Evolutionary conservation across 257 asterid genomes (phyloP), one percentile per base, ranked within the genome.

Genomic region (Solanum ahanhuiri): DNA sequence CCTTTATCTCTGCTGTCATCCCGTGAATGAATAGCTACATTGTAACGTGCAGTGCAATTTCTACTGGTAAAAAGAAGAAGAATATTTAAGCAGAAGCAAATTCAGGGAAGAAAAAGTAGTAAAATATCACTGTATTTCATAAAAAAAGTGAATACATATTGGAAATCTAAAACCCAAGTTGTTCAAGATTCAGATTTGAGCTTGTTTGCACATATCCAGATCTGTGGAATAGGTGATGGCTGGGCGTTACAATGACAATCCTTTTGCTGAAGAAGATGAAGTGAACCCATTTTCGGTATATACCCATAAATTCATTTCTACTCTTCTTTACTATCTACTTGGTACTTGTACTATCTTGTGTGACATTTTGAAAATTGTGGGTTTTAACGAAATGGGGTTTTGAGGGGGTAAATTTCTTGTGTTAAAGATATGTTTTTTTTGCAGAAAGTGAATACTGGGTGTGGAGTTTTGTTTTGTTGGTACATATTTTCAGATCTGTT

Each of bases 211-310:
- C 76, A 70, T 70, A 18, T 79, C 9, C 84, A 81, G 84, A 81
- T 81, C 84, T 81, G 67, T 9, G 18, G 37, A 58, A 30, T 48
- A 48, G 17, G 17, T 17, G 30, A 96, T 96, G 99, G 97, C 95
- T 89, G 94, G 93, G 76, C 93, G 94, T 82, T 89, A 89, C 88
- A 95, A 95, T 87, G 89, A 95, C 67, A 95, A 96, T 90, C 98
- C 98, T 51, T 96, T 96, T 86, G 99, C 93, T 7, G 98, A 95
- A 83, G 93, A 89, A 14, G 98, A 67, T 28, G 37, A 96, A 89
- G 94, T 91, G 81, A 96, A 96, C 64, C 98, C 98, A 48, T 96
- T 96, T 86, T 92, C 99, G 94, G 99, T 96, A 93, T 34, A 28
- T 72, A 33, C 43, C 37, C 73, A 67, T 28, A 70, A 11, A 6